A percentile compares a stretch with the other conserved stretches of the same genome.
Conservation (phyloP, 2,329 filamentous ascomycete species). For the Fusarium subtropicale region DNA sequence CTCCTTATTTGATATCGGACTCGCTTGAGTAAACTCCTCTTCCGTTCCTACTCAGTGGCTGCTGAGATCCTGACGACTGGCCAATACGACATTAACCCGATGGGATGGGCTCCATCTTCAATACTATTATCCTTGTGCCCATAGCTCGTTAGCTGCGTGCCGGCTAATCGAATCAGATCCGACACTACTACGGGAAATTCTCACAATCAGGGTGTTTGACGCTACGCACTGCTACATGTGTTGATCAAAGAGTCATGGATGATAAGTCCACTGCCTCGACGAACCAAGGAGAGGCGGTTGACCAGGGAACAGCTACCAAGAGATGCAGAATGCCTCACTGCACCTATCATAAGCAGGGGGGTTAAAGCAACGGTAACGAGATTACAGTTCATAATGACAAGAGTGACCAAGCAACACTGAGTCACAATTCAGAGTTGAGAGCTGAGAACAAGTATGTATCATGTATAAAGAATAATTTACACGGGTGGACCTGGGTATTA, state of each 20-base stretch:
- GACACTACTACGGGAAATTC: background rate
- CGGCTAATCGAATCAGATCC: background rate
- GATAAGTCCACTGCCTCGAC: background rate
- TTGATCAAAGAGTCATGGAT: background rate
- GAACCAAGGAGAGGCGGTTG: background rate
- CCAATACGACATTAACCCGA: background rate
- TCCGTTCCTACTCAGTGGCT: too few relatives aligned
- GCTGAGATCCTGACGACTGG: too few relatives aligned
- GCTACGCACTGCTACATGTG: background rate
- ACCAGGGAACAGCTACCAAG: background rate
- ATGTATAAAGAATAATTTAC: background rate
- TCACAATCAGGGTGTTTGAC: background rate
- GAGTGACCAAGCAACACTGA: background rate
- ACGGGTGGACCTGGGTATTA: conserved; percentile 6
- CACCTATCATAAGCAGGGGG: background rate
- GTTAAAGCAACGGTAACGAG: background rate
- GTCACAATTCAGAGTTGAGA: background rate
- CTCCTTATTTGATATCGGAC: too few relatives aligned
- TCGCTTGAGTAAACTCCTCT: too few relatives aligned
- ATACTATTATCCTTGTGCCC: background rate
- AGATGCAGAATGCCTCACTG: background rate
- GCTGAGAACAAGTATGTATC: background rate
- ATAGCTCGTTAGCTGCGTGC: background rate
- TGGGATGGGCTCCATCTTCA: background rate
- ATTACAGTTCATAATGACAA: conserved; percentile 8